phyloP scores from a whole-genome alignment of 2,329 filamentous ascomycete genomes.

The Xylariaceae sp. region DNA sequence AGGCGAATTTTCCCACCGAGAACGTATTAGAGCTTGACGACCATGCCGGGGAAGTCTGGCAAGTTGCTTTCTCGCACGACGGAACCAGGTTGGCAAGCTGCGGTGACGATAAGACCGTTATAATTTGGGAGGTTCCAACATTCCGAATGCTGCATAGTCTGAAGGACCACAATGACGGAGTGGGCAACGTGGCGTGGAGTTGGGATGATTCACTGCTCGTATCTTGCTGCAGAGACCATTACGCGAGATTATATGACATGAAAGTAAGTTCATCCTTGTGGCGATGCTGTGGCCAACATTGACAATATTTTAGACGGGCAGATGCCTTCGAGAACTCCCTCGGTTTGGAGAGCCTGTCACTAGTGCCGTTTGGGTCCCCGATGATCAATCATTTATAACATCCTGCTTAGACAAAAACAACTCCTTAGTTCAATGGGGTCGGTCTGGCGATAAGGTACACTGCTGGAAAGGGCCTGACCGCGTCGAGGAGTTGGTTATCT shows the following conservation, averaged over 20 bases:
- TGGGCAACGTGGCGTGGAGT: constrained; percentile 84
- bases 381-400: constrained; percentile 72
- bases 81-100: constrained; percentile 78
- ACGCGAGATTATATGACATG: constrained; percentile 70
- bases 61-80: constrained; percentile 82
- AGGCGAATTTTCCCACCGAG: constrained; percentile 70
- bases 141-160: constrained; percentile 62
- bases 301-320: constrained; percentile 49
- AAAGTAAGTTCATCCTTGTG: constrained; percentile 47
- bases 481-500: constrained; percentile 80
- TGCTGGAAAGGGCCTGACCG: constrained; percentile 68
- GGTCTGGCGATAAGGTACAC: constrained; percentile 55
- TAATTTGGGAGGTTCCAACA: constrained; percentile 73
- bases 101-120: constrained; percentile 66
- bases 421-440: constrained; percentile 66
- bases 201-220: constrained; percentile 84
- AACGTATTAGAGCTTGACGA: constrained; percentile 64
- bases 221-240: constrained; percentile 71
- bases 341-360: constrained; percentile 81
- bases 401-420: constrained; percentile 65
- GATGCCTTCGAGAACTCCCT: constrained; percentile 57
- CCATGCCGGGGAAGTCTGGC: constrained; percentile 83
- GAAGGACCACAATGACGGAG: constrained; percentile 60
- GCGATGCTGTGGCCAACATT: constrained; percentile 8
- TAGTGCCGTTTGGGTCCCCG: constrained; percentile 80